These are phyloP conservation scores for Epithele typhae DNA, from an alignment of 768 basidiomycete species.

Conservation along the genomic window DNA sequence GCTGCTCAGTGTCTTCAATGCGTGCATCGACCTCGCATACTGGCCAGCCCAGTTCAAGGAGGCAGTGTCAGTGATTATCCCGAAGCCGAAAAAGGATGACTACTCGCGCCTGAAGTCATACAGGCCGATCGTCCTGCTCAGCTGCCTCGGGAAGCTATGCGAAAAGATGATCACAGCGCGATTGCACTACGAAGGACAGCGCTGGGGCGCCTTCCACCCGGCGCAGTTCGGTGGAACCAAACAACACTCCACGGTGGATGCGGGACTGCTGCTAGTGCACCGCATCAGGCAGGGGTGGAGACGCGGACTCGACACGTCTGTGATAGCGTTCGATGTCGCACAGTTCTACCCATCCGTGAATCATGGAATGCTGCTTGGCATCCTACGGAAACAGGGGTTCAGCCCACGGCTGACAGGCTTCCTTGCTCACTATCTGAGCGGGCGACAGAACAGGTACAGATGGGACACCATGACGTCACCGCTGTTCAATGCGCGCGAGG, in stretches of 20 bases:
- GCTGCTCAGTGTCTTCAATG: conserved; percentile 7
- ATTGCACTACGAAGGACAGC: conserved; percentile 17
- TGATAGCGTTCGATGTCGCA: no score
- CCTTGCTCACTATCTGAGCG: no score
- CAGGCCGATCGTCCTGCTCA: conserved; percentile 23
- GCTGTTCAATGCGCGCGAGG: no score
- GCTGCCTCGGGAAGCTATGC: conserved; percentile 20
- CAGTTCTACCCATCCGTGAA: no score
- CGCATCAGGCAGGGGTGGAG: no score
- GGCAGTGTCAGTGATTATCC: conserved; percentile 16
- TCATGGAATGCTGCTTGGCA: no score
- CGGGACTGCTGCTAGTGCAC: no score
- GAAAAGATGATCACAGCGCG: conserved; percentile 18
- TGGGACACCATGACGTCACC: no score
- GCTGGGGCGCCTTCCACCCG: conserved; percentile 12
- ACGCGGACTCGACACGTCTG: no score
- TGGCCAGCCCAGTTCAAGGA: conserved; percentile 13
- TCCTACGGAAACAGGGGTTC: no score
- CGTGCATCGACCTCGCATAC: conserved; percentile 3
- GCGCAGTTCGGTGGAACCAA: conserved; percentile 18
- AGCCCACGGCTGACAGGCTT: no score
- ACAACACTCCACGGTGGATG: conserved; percentile 18
- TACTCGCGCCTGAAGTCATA: conserved; percentile 21
- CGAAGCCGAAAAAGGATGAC: conserved; percentile 22
- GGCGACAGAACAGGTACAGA: no score